Conservation (phyloP, 192 early-diverging fungal species). For the Coemansia sp. region DNA sequence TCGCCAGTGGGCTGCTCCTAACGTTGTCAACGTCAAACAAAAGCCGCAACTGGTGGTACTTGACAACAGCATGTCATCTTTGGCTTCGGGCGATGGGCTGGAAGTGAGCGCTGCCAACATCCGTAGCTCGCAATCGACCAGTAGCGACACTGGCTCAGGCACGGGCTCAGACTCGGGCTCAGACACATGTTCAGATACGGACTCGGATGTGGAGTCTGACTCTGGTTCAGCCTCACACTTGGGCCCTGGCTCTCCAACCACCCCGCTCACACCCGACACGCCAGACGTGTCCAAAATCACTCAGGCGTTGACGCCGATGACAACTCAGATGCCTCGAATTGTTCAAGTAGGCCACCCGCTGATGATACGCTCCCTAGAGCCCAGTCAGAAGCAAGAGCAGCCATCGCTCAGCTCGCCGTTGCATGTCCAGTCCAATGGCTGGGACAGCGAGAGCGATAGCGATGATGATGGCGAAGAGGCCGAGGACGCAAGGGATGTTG, state of each 20-base stretch:
- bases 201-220: not conserved
- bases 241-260: constrained; percentile 7
- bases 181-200: not conserved
- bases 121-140: not conserved
- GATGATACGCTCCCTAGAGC: constrained; percentile 12
- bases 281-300: constrained; percentile 16
- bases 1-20: constrained; percentile 31
- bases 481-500: not conserved
- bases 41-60: constrained; percentile 44
- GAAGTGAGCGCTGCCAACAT: constrained; percentile 11
- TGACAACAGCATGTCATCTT: constrained; percentile 3
- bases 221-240: not conserved
- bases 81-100: constrained; percentile 4
- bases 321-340: constrained; percentile 33
- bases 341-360: constrained; percentile 34
- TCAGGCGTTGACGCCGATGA: constrained; percentile 13
- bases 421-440: constrained; percentile 21
- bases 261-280: constrained; percentile 23
- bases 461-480: not conserved
- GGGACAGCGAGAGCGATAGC: constrained; percentile 34
- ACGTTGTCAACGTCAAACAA: constrained; percentile 36
- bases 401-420: constrained; percentile 23
- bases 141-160: not conserved
- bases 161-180: not conserved
- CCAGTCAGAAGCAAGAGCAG: not conserved